Evolutionary conservation across 139 green algal species (phyloP).

Genomic region (Chlorella vulgaris): DNA sequence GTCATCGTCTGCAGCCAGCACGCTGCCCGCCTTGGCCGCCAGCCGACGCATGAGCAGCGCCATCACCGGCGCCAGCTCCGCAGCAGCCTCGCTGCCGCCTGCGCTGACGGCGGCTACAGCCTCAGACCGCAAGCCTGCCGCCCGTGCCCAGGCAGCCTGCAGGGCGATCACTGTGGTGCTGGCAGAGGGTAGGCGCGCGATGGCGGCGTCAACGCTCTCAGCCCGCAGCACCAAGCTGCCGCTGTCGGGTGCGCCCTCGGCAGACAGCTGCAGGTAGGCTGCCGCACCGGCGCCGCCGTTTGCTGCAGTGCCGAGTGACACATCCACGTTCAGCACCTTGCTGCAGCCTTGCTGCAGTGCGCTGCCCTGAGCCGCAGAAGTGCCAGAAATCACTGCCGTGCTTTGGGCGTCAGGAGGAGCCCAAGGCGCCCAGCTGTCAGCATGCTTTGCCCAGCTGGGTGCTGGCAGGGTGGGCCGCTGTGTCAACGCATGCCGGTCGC

Average conservation of each 20-base stretch:
- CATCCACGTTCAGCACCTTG: slow-evolving; percentile 9
- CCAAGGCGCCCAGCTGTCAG: not conserved
- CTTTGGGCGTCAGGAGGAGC: not conserved
- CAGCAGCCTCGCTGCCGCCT: too few relatives aligned
- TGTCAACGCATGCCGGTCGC: not conserved
- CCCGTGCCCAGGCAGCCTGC: slow-evolving; percentile 29
- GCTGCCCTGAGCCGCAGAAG: not conserved
- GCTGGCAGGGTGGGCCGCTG: not conserved
- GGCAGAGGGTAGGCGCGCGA: not conserved
- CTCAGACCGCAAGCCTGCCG: too few relatives aligned
- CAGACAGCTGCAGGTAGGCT: slow-evolving; percentile 1
- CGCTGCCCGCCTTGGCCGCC: not conserved
- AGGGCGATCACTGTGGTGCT: slow-evolving; percentile 1
- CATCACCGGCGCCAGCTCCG: not conserved
- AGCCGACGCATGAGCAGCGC: slow-evolving; percentile 16
- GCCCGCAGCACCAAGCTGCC: not conserved
- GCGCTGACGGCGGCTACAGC: not conserved
- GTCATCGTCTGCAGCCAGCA: slow-evolving; percentile 27
- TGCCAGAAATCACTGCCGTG: not conserved
- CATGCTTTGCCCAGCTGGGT: not conserved
- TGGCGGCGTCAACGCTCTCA: not conserved
- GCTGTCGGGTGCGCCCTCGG: not conserved
- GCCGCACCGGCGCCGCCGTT: not conserved
- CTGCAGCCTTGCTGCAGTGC: not conserved
- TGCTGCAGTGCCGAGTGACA: not conserved